phyloP scores from a whole-genome alignment of 495 filamentous ascomycete genomes.

The Daldinia vernicosa region DNA sequence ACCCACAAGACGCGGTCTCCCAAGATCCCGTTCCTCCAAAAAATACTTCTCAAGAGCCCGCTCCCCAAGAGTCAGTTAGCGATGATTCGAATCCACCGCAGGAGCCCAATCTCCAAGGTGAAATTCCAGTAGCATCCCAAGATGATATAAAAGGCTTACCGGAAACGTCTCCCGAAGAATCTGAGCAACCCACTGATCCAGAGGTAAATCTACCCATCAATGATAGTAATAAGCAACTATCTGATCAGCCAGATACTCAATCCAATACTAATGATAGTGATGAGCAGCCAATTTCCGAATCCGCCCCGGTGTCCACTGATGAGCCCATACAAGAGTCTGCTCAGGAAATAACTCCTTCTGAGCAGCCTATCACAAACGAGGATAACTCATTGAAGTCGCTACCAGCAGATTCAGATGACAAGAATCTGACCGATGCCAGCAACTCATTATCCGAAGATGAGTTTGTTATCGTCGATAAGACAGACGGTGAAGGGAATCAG shows the following conservation, averaged over 20 bases:
- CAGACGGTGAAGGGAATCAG: neutral
- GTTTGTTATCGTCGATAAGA: slow-evolving; percentile 2
- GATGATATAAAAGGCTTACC: neutral
- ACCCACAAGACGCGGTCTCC: neutral
- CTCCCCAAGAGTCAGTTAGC: neutral
- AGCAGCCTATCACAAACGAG: neutral
- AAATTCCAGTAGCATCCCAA: neutral
- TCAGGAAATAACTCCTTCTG: neutral
- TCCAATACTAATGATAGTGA: neutral
- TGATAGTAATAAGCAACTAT: neutral
- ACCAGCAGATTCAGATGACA: neutral
- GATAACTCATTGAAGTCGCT: neutral
- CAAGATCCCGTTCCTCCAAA: neutral
- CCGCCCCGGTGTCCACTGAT: neutral
- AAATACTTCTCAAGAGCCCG: neutral
- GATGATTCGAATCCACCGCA: neutral
- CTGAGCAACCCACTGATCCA: neutral
- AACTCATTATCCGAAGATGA: neutral
- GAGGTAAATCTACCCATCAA: neutral
- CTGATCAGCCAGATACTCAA: no score
- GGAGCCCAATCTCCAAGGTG: neutral
- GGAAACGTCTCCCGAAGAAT: neutral
- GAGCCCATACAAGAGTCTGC: neutral
- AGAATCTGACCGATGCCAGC: neutral
- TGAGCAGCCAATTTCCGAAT: neutral